Evolutionary conservation across 2,329 filamentous ascomycete species (phyloP).

Genomic region (Colletotrichum lentis): DNA sequence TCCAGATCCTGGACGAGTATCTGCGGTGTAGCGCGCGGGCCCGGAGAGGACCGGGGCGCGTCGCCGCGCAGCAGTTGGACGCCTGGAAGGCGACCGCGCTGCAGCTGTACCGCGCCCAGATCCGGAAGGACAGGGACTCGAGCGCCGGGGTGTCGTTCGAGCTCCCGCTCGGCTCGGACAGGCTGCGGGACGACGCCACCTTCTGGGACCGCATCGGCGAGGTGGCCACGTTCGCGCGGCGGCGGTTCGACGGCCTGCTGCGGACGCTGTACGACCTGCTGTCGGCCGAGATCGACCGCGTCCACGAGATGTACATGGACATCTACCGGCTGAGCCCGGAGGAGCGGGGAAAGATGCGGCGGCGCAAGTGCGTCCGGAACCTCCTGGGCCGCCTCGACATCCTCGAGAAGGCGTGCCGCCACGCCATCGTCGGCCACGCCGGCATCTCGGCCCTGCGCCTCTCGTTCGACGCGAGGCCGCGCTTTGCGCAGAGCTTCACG

Average conservation of each 20-base stretch:
- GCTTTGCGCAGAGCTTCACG: neutral
- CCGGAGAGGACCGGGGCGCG: neutral
- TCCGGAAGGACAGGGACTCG: neutral
- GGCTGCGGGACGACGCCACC: neutral
- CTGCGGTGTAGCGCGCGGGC: neutral
- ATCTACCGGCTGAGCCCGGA: slow-evolving; percentile 12
- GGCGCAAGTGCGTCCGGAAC: neutral
- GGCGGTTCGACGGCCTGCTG: neutral
- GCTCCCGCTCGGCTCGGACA: slow-evolving; percentile 1
- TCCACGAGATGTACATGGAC: slow-evolving; percentile 8
- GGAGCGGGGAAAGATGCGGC: neutral
- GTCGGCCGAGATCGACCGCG: neutral
- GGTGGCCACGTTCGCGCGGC: neutral
- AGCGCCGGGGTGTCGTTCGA: neutral
- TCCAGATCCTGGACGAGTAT: neutral
- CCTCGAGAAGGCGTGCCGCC: neutral
- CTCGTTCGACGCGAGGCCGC: neutral
- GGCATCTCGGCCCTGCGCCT: neutral
- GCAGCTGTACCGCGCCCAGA: neutral
- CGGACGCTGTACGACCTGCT: neutral
- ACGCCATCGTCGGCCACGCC: neutral
- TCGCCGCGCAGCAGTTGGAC: neutral
- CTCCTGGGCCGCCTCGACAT: neutral
- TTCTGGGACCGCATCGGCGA: slow-evolving; percentile 13
- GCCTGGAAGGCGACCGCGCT: neutral